phyloP scores from a whole-genome alignment of 768 basidiomycete species.

The Omphalotus guepiniiformis region DNA sequence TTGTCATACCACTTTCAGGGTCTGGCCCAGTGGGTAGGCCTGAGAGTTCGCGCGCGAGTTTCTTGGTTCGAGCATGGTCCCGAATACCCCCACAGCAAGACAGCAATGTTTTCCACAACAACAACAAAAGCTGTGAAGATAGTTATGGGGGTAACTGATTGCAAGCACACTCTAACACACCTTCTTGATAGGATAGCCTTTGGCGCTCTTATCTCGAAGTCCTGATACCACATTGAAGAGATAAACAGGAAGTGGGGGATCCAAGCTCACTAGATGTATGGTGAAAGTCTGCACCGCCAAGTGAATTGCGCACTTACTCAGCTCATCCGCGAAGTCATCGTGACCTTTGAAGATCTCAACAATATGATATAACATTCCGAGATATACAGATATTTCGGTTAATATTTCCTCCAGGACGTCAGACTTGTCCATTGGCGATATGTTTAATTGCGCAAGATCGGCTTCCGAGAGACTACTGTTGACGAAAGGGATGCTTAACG shows the following conservation, averaged over 20 bases:
- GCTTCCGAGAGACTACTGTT: constrained; percentile 72
- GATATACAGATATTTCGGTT: constrained; percentile 88
- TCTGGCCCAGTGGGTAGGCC: constrained; percentile 58
- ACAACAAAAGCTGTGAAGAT: constrained; percentile 68
- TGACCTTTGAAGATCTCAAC: constrained; percentile 92
- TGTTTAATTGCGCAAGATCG: constrained; percentile 67
- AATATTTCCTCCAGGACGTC: constrained; percentile 88
- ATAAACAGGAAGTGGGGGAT: constrained; percentile 91
- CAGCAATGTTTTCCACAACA: constrained; percentile 92
- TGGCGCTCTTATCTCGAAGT: constrained; percentile 88
- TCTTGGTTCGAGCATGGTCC: constrained; percentile 81
- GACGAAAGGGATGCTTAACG: background rate
- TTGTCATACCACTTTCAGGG: constrained; percentile 35
- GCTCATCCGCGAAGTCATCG: constrained; percentile 92
- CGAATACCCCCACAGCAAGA: constrained; percentile 91
- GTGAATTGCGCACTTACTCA: constrained; percentile 60
- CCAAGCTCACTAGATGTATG: constrained; percentile 73
- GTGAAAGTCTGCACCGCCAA: constrained; percentile 9
- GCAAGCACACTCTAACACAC: constrained; percentile 32
- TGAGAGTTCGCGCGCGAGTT: constrained; percentile 78
- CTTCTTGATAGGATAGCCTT: constrained; percentile 97
- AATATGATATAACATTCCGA: constrained; percentile 93
- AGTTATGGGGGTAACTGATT: constrained; percentile 9
- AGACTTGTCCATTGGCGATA: constrained; percentile 63
- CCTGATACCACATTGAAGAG: constrained; percentile 88